A percentile compares a stretch with the other conserved stretches of the same genome.
These are phyloP conservation scores for Coffea humblotiana DNA, from an alignment of 305 asterid genomes.

Conservation along the genomic window DNA sequence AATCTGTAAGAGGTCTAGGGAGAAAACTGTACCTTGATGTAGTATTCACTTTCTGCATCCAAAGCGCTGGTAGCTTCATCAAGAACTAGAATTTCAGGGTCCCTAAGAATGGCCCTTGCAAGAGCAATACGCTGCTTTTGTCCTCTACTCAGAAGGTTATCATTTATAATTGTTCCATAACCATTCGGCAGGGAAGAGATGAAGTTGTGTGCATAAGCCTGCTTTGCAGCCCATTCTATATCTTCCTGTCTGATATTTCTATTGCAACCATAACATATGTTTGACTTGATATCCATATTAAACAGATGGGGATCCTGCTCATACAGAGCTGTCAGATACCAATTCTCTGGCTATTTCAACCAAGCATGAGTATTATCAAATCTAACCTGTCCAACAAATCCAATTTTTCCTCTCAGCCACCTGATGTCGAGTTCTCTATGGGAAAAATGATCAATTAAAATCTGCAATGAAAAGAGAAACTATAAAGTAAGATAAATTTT, in stretches of 20 bases:
- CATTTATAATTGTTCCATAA: slow-evolving; percentile 38
- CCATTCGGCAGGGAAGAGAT: slow-evolving; percentile 53
- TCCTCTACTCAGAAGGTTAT: slow-evolving; percentile 52
- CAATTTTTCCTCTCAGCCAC: background rate
- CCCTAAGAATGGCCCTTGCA: slow-evolving; percentile 83
- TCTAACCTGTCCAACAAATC: slow-evolving; percentile 3
- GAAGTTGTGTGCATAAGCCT: slow-evolving; percentile 84
- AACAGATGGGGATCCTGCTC: slow-evolving; percentile 87
- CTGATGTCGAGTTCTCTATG: background rate
- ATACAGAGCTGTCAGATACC: slow-evolving; percentile 19
- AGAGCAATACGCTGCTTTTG: slow-evolving; percentile 93
- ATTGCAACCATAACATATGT: slow-evolving; percentile 78
- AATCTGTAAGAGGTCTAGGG: background rate
- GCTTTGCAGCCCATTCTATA: slow-evolving; percentile 82
- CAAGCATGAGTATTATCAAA: background rate
- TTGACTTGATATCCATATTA: slow-evolving; percentile 75
- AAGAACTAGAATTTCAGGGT: slow-evolving; percentile 75
- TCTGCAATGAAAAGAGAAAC: background rate
- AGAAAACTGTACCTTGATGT: slow-evolving; percentile 54
- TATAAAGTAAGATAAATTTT: background rate
- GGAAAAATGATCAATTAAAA: background rate
- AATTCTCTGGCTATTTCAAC: slow-evolving; percentile 32
- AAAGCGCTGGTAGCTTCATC: slow-evolving; percentile 97
- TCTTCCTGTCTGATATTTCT: slow-evolving; percentile 60
- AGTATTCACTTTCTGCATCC: slow-evolving; percentile 92